Evolutionary conservation across 192 early-diverging fungal genomes (phyloP).

Genomic region (Coemansia sp.): DNA sequence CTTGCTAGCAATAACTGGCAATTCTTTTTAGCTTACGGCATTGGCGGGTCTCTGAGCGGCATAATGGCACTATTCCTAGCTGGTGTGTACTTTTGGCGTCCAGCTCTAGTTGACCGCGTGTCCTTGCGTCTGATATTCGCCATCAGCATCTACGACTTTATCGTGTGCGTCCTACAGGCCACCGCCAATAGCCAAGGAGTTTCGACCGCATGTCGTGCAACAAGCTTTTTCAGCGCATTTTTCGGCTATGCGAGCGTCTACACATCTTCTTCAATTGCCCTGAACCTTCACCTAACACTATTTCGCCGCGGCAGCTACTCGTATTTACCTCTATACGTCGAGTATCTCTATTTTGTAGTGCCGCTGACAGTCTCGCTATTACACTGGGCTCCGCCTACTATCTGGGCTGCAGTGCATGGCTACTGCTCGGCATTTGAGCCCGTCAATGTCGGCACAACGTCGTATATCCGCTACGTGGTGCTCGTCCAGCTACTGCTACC

Average conservation of each 20-base stretch:
- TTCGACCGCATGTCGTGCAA: not conserved
- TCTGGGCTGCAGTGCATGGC: slow-evolving; percentile 15
- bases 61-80: slow-evolving; percentile 21
- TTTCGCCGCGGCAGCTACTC: slow-evolving; percentile 6
- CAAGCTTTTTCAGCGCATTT: slow-evolving; percentile 16
- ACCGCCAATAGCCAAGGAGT: not conserved
- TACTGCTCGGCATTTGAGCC: slow-evolving; percentile 16
- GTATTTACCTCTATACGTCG: slow-evolving; percentile 23
- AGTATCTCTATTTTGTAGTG: slow-evolving; percentile 35
- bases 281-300: slow-evolving; percentile 39
- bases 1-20: slow-evolving; percentile 7
- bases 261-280: slow-evolving; percentile 36
- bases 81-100: slow-evolving; percentile 31
- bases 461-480: slow-evolving; percentile 20
- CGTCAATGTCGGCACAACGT: slow-evolving; percentile 5
- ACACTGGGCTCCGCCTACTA: slow-evolving; percentile 15
- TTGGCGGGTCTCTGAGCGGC: slow-evolving; percentile 11
- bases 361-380: slow-evolving; percentile 10
- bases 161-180: slow-evolving; percentile 14
- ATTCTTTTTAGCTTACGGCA: not conserved
- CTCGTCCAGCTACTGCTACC: slow-evolving; percentile 14
- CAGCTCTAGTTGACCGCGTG: slow-evolving; percentile 28
- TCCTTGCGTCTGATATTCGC: slow-evolving; percentile 37
- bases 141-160: slow-evolving; percentile 31
- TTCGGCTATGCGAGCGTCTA: slow-evolving; percentile 21